Base-by-base conservation (phyloP, 106 monocot genomes). In the Dioscorea alata region DNA sequence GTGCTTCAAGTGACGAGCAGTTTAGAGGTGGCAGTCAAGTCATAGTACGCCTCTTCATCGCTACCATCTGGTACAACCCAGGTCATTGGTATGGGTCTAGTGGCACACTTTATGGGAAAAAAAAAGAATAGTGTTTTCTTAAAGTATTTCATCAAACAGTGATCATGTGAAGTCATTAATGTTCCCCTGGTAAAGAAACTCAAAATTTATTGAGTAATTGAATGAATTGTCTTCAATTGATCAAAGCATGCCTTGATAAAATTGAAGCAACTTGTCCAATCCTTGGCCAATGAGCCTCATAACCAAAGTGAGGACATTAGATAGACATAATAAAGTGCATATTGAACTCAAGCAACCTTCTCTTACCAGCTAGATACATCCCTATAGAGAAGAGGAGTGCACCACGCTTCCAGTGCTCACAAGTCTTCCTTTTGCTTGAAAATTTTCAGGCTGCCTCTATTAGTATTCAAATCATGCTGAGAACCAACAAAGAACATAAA, bases 311-410 rank as follows among this genome's bases (percentile, higher is more conserved):
- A 59, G 23, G n/a, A 59, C 21, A 4, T 23, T 8, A 12, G 34
- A 28, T 23, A 28, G 19, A 34, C 12, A 50, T 3, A 66, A 7
- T 49, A 23, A 6, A 20, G 1, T 22, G 22, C 20, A 33, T 19
- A 49, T 21, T 2, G 49, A 7, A 49, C 8, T 13, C 8, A 64
- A 10, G 63, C 16, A 52, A 72, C 2, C 48, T 59, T 7, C 31
- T 69, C 82, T 86, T 77, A 96, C 97, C 97, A 97, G 69, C 92
- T 97, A 63, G 97, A 92, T 57, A 97, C 86, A 61, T 92, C 97
- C 72, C 68, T 89, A 65, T 97, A 97, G 54, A 97, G 74, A 58
- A 97, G 86, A 79, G 97, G 92, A 89, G 79, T 97, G 97, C 42
- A 70, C 77, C 21, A 92, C 85, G 64, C 76, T 97, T 63, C 97